Percentiles rank a stretch among this genome's conserved stretches.
Conservation (phyloP, 805 yeast genomes). For the Lachancea lanzarotensis region DNA sequence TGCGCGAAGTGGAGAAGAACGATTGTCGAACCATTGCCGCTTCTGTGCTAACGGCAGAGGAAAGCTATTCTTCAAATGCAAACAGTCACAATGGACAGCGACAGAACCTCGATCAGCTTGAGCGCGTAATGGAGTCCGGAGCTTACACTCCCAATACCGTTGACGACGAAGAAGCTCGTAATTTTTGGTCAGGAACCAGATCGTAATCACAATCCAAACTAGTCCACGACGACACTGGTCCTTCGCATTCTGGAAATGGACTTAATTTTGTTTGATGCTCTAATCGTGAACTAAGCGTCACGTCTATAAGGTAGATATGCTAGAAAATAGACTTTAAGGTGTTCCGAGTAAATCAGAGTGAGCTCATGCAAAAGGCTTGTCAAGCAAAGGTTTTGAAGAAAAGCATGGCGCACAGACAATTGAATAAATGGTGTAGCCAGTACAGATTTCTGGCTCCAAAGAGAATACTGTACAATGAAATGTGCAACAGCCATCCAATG, state of each 20-base stretch:
- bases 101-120: conserved; percentile 1
- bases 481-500: conserved; percentile 40
- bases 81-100: not conserved
- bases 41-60: not conserved
- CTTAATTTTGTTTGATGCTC: too few species aligned
- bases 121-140: conserved; percentile 8
- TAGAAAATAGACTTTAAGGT: not conserved
- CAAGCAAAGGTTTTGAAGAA: conserved; percentile 17
- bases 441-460: conserved; percentile 80
- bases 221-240: too few species aligned
- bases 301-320: not conserved
- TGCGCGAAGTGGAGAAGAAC: not conserved
- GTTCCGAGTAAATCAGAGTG: not conserved
- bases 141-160: conserved; percentile 32
- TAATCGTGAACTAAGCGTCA: not conserved
- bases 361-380: not conserved
- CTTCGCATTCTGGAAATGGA: too few species aligned
- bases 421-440: conserved; percentile 75
- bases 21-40: conserved; percentile 1
- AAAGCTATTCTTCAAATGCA: not conserved
- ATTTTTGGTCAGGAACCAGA: conserved; percentile 27
- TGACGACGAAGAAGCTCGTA: conserved; percentile 33
- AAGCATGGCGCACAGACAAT: conserved; percentile 53
- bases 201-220: not conserved
- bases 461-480: conserved; percentile 53